Percentiles rank a stretch among this genome's conserved stretches.
phyloP scores from a whole-genome alignment of 2,329 filamentous ascomycete species.

The Neopestalotiopsis sp. region DNA sequence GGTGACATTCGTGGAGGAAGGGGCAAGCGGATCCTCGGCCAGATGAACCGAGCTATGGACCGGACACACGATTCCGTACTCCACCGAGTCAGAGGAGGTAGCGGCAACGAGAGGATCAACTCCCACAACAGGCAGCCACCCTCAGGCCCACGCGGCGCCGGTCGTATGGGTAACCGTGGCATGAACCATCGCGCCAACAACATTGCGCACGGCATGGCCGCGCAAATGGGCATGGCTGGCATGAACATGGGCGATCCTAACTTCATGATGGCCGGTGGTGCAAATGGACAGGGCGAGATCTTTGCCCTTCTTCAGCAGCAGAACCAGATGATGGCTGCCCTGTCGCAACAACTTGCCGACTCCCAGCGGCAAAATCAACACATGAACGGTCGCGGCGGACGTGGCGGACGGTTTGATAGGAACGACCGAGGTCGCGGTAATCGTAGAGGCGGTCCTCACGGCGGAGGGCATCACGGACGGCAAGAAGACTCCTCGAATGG shows the following conservation, averaged over 20 bases:
- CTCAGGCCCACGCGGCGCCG: conserved; percentile 70
- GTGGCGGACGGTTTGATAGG: conserved; percentile 71
- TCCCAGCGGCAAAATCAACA: conserved; percentile 50
- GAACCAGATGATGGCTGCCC: conserved; percentile 82
- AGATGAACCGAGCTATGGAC: conserved; percentile 84
- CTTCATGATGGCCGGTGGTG: conserved; percentile 53
- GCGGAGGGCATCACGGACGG: conserved; percentile 42
- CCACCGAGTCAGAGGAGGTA: conserved; percentile 77
- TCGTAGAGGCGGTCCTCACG: conserved; percentile 52
- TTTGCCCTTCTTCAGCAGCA: conserved; percentile 85
- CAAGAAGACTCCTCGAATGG: conserved; percentile 40
- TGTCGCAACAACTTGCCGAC: conserved; percentile 68
- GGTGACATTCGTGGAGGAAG: conserved; percentile 58
- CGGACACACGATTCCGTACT: conserved; percentile 76
- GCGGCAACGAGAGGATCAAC: conserved; percentile 81
- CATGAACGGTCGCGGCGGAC: conserved; percentile 48
- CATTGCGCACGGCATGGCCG: conserved; percentile 53
- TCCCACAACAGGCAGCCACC: conserved; percentile 74
- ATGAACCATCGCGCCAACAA: conserved; percentile 57
- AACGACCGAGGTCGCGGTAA: conserved; percentile 64
- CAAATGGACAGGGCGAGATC: conserved; percentile 75
- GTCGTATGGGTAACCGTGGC: conserved; percentile 43
- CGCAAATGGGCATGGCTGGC: conserved; percentile 45
- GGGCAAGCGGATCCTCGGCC: conserved; percentile 83
- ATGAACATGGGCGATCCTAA: conserved; percentile 50